Conservation (phyloP, 148 eudicot species). For the Amaranthus palmeri region DNA sequence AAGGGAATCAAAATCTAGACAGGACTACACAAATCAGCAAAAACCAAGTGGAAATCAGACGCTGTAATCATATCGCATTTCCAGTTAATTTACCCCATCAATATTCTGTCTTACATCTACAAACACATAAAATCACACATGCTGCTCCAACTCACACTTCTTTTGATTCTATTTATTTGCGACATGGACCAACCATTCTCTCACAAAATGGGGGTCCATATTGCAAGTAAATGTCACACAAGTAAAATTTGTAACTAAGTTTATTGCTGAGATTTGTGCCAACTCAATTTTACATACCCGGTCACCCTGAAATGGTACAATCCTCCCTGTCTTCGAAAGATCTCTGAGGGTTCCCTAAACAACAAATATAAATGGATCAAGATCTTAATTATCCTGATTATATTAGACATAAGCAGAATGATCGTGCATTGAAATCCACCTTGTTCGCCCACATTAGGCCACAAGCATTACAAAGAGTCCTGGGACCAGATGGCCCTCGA, state of each 20-base stretch:
- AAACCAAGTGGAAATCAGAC: no score
- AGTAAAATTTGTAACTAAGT: no score
- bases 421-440: constrained; percentile 18
- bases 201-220: no score
- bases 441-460: constrained; percentile 52
- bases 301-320: constrained; percentile 26
- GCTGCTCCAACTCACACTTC: no score
- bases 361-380: constrained; percentile 9
- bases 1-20: no score
- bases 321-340: constrained; percentile 38
- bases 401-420: not conserved
- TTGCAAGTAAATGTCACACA: no score
- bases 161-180: no score
- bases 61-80: no score
- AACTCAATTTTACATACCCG: constrained; percentile 23
- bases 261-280: no score
- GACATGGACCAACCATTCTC: no score
- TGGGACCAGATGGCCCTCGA: constrained; percentile 45
- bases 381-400: not conserved
- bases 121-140: not conserved
- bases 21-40: no score
- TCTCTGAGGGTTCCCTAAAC: constrained; percentile 44
- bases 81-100: no score
- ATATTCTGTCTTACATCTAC: not conserved
- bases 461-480: constrained; percentile 47